Percentiles rank a stretch among this genome's conserved stretches.
Conservation (phyloP, 768 basidiomycete species). For the Tricholoma matsutake region DNA sequence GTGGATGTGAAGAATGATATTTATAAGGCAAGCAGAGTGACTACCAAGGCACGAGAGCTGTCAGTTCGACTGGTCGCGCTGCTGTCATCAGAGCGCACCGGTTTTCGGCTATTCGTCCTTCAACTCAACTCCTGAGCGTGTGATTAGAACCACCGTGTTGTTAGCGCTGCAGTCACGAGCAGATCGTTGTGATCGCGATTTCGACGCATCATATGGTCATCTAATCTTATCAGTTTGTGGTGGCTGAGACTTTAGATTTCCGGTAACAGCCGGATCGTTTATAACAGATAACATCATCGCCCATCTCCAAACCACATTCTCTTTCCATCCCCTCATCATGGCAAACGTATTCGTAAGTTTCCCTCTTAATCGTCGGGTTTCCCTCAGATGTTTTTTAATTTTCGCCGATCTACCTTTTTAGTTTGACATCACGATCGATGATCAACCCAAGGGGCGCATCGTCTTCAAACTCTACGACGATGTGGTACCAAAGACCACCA, state of each 20-base stretch:
- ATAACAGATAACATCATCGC: conserved; percentile 8
- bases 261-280: conserved; percentile 7
- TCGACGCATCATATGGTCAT: not conserved
- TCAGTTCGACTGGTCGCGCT: no score
- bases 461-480: conserved; percentile 86
- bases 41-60: no score
- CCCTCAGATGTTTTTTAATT: not conserved
- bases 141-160: no score
- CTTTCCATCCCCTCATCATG: conserved; percentile 9
- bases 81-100: no score
- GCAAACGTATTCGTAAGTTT: conserved; percentile 18
- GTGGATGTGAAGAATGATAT: no score
- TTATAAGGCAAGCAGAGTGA: no score
- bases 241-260: conserved; percentile 1
- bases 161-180: not conserved
- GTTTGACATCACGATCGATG: conserved; percentile 65
- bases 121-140: no score
- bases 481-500: conserved; percentile 68
- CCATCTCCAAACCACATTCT: conserved; percentile 2
- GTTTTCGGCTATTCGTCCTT: no score
- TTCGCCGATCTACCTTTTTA: conserved; percentile 23
- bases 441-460: conserved; percentile 48
- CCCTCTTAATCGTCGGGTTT: not conserved
- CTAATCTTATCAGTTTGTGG: not conserved
- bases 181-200: not conserved